Evolutionary conservation across 208 protist species (phyloP), one percentile per base, ranked within the genome.

Genomic region (Blastocrithidia nonstop): DNA sequence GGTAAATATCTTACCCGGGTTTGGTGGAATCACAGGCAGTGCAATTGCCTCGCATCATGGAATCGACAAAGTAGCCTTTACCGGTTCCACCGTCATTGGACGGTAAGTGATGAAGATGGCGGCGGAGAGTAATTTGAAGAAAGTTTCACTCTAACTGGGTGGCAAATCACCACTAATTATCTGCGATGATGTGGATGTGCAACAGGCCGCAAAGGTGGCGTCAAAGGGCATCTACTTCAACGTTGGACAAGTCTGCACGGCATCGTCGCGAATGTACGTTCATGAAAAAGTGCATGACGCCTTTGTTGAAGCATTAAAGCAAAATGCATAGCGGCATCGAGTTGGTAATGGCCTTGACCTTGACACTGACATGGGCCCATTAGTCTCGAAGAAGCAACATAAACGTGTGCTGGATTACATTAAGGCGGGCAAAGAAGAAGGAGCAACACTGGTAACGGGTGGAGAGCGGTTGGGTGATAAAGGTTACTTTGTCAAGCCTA

Each of bases 151-250:
- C 0, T 87, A 96, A 60, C 54, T 96, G 0, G 90, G 90, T 39
- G 90, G 90, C 46, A 96, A 95, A 68, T 87, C 70, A 1, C 73
- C 88, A 35, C 69, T 91, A 32, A 88, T 96, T 40, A 57, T 96
- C 26, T 69, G 71, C 50, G 61, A 50, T 25, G 83, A 95, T 56
- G 81, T 75, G 3, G 78, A 92, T 47, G 19, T 95, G 3, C 58
- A 88, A 29, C 31, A 71, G 47, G 71, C 76, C 22, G 71, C 80
- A 6, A 47, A 32, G 13, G 60, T 71, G 44, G 75, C 86, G 1
- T 62, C 47, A 17, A 44, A 49, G 4, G 80, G 71, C n/a, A 61
- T 81, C 20, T 88, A 73, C 60, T 74, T 76, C 58, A 90, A 88
- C 62, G 59, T 66, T 60, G 82, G 79, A 16, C 80, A 95, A 53